Conservation (phyloP, 306 rosid genomes). For the Glycyrrhiza uralensis region DNA sequence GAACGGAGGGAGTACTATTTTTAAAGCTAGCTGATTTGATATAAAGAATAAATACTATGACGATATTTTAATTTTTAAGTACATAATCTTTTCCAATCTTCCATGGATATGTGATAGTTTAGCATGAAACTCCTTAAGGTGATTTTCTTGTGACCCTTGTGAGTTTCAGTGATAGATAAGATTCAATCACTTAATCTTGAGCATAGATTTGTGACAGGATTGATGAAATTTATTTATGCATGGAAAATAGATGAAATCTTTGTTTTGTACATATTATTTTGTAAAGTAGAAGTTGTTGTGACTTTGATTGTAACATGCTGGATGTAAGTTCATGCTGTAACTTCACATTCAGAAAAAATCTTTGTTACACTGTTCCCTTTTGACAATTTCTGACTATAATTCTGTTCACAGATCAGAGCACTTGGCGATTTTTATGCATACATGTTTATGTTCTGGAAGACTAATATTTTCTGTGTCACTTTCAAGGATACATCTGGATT, state of each 20-base stretch:
- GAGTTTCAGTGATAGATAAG: no score
- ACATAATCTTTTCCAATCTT: no score
- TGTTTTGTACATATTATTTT: neutral
- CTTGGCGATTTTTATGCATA: constrained; percentile 50
- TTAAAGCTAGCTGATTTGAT: no score
- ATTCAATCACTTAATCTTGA: neutral
- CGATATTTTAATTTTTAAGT: neutral
- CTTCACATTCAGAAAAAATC: neutral
- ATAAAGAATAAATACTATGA: no score
- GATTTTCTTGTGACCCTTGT: neutral
- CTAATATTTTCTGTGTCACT: neutral
- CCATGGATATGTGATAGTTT: neutral
- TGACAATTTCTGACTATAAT: constrained; percentile 19
- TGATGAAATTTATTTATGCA: neutral
- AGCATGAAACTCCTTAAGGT: neutral
- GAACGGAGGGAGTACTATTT: no score
- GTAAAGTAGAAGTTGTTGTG: neutral
- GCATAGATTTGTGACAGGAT: neutral
- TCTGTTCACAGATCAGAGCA: constrained; percentile 46
- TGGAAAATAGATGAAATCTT: neutral
- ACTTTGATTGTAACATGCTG: no score
- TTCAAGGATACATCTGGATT: neutral
- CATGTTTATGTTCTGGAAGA: neutral
- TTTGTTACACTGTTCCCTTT: neutral
- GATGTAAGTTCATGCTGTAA: neutral